phyloP scores from a whole-genome alignment of 768 basidiomycete species.

The Terana coerulea region DNA sequence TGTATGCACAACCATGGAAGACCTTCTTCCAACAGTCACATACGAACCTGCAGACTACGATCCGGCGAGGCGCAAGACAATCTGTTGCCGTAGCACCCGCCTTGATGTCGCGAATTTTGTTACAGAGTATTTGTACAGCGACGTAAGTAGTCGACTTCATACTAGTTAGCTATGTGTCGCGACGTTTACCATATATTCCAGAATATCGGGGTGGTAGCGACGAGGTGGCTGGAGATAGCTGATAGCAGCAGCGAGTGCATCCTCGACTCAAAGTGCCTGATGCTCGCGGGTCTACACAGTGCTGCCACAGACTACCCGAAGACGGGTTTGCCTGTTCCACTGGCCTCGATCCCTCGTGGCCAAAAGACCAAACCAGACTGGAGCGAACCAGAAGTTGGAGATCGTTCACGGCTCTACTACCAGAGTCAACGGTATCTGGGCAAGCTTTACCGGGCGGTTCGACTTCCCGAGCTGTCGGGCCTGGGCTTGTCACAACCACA shows the following conservation, averaged over 20 bases:
- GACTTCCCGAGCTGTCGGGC: slow-evolving; percentile 33
- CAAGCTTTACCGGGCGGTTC: slow-evolving; percentile 51
- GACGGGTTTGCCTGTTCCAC: slow-evolving; percentile 31
- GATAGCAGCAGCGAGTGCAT: slow-evolving; percentile 44
- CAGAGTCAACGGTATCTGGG: slow-evolving; percentile 51
- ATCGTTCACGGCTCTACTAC: slow-evolving; percentile 35
- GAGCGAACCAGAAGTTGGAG: slow-evolving; percentile 50
- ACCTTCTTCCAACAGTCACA: slow-evolving; percentile 21
- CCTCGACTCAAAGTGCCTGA: slow-evolving; percentile 44
- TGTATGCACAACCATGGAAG: slow-evolving; percentile 6
- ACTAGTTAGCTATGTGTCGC: neutral
- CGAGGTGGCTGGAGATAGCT: slow-evolving; percentile 56
- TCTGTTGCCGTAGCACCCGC: slow-evolving; percentile 47
- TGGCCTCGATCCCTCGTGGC: slow-evolving; percentile 36
- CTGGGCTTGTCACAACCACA: slow-evolving; percentile 2
- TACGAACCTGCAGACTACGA: slow-evolving; percentile 43
- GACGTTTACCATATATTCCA: slow-evolving; percentile 14
- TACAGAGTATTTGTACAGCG: slow-evolving; percentile 59
- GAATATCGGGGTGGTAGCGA: slow-evolving; percentile 58
- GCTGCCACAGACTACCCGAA: slow-evolving; percentile 63
- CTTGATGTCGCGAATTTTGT: slow-evolving; percentile 63
- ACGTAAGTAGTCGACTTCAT: slow-evolving; percentile 24
- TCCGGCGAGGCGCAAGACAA: slow-evolving; percentile 38
- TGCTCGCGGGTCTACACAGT: slow-evolving; percentile 50
- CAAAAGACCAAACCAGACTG: slow-evolving; percentile 46